Evolutionary conservation across 495 filamentous ascomycete species (phyloP), one percentile per base, ranked within the genome.

Genomic region (Aspergillus sparsus): DNA sequence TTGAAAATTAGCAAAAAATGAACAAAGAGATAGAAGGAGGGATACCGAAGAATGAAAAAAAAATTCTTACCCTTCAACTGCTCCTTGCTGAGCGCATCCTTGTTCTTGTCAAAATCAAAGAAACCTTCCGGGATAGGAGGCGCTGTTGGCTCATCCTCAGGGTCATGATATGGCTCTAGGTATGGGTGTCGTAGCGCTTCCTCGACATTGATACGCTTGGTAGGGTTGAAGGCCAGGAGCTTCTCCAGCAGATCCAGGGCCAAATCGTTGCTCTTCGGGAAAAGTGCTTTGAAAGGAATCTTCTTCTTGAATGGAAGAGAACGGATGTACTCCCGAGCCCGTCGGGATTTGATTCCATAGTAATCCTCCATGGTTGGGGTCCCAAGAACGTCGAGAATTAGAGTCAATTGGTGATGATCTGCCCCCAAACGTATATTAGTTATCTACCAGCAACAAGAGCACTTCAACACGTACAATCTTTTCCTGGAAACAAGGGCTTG

Each of bases 251-350:
- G 82, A 68, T 99, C 94, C 33, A 98, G 84, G 1, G 95, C 95
- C 50, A 93, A 81, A 36, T 97, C 92, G 41, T 91, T 94, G 44
- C 92, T 96, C 81, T 96, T 96, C 58, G 94, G 95, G 83, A 99
- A 99, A 78, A 99, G 87, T 39, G 88, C 88, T 68, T 92, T 90
- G 87, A 97, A 95, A 0, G 95, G 93, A 50, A 98, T 93, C 85
- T 97, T 97, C 89, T 99, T 99, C 86, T 98, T 99, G 83, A 99
- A 99, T n/a, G 95, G 95, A 39, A 99, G 87, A 47, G 93, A 97
- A 42, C 95, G 92, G 73, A 99, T 99, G 77, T 99, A 99, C 76
- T 99, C 95, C 61, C 95, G 87, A 31, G 95, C 95, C 63, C 95
- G 89, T 58, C 95, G 90, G 42, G 95, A 99, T 77, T 98, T 98